phyloP scores from a whole-genome alignment of 352 stramenopile species.

The Phytophthora pisi region DNA sequence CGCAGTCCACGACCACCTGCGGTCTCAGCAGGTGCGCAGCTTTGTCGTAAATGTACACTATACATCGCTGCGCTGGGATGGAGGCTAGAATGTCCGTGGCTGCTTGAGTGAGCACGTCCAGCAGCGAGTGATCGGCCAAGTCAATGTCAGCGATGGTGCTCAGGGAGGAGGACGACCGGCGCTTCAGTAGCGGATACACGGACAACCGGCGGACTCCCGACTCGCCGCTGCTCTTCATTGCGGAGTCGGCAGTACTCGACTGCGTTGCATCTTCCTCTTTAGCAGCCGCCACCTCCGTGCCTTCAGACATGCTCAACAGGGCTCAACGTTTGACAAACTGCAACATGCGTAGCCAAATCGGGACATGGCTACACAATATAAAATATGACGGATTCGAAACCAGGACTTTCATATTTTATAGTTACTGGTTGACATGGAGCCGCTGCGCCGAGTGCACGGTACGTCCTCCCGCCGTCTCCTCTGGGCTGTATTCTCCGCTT shows the following conservation, averaged over 20 bases:
- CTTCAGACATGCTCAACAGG: not conserved
- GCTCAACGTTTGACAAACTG: conserved; percentile 1
- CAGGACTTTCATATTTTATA: not conserved
- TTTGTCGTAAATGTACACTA: conserved; percentile 68
- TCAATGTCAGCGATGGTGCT: conserved; percentile 18
- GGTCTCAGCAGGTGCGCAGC: conserved; percentile 45
- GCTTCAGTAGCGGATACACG: conserved; percentile 8
- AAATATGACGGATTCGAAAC: not conserved
- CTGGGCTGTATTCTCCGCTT: not conserved
- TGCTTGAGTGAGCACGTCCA: conserved; percentile 46
- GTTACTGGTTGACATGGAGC: conserved; percentile 10
- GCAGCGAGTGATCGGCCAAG: conserved; percentile 25
- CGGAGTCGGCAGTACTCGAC: not conserved
- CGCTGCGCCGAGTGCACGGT: conserved; percentile 34
- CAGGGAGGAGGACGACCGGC: conserved; percentile 10
- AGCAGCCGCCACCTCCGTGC: not conserved
- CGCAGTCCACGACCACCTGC: conserved; percentile 37
- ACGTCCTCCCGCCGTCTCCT: not conserved
- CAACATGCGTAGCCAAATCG: conserved; percentile 22
- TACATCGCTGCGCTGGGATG: conserved; percentile 52
- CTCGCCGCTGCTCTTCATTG: not conserved
- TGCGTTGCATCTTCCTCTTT: not conserved
- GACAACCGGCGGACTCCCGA: conserved; percentile 9
- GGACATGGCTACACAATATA: conserved; percentile 19
- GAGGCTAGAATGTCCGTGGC: conserved; percentile 41